phyloP scores from a whole-genome alignment of 306 rosid genomes.

The Cucumis sativus region DNA sequence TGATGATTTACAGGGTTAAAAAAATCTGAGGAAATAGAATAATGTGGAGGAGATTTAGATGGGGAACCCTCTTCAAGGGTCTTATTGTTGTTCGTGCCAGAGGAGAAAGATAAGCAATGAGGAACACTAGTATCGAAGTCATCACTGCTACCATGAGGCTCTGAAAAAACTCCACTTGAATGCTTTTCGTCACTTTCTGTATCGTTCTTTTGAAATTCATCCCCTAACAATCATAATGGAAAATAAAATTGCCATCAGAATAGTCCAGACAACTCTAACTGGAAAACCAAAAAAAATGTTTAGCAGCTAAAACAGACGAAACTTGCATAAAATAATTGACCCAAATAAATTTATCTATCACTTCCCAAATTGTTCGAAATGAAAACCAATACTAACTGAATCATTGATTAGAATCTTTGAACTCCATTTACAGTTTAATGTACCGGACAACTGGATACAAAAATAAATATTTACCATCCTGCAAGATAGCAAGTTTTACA shows the following conservation, averaged over 20 bases:
- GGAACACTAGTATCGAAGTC: slow-evolving; percentile 31
- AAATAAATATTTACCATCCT: background rate
- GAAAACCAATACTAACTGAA: background rate
- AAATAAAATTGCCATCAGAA: slow-evolving; percentile 16
- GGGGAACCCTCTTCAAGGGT: slow-evolving; percentile 25
- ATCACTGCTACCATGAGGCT: slow-evolving; percentile 26
- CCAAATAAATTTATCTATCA: background rate
- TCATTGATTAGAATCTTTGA: background rate
- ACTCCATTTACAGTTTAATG: background rate
- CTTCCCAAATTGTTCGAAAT: background rate
- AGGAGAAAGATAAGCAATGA: slow-evolving; percentile 28
- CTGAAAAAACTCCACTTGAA: slow-evolving; percentile 31
- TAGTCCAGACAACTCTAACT: background rate
- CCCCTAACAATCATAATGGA: slow-evolving; percentile 44
- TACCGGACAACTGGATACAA: background rate
- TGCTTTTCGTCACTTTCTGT: slow-evolving; percentile 27
- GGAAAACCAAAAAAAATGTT: background rate
- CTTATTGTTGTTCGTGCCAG: slow-evolving; percentile 34
- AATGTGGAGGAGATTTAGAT: slow-evolving; percentile 27
- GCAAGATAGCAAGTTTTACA: background rate
- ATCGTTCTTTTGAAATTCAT: slow-evolving; percentile 26
- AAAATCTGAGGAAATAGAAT: slow-evolving; percentile 37
- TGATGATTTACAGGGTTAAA: slow-evolving; percentile 42
- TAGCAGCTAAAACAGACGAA: background rate
- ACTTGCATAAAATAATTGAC: background rate